A percentile compares a stretch with the other conserved stretches of the same genome.
phyloP scores from a whole-genome alignment of 345 rosid genomes.

The Rhodomyrtus tomentosa region DNA sequence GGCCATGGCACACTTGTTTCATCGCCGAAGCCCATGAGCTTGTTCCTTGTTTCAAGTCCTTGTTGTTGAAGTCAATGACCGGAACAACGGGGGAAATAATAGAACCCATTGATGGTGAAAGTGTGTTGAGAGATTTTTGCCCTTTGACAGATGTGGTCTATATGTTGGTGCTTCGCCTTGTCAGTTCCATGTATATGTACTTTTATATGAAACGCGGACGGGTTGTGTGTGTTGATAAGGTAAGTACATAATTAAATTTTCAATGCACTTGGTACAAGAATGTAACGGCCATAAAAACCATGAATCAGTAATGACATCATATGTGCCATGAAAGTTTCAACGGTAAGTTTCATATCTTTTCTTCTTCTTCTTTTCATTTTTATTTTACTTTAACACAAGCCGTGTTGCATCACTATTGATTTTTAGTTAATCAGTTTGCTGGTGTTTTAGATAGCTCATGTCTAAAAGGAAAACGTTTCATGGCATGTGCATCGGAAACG shows the following conservation, averaged over 20 bases:
- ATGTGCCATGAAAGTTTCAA: too few species aligned
- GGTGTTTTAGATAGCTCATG: too few species aligned
- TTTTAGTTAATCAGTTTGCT: neutral
- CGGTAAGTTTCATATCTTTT: too few species aligned
- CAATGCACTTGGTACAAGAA: too few species aligned
- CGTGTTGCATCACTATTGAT: neutral
- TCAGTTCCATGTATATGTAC: neutral
- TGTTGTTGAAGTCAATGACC: slow-evolving; percentile 11
- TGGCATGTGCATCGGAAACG: too few species aligned
- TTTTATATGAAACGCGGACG: neutral
- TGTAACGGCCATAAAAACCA: too few species aligned
- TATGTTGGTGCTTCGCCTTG: neutral
- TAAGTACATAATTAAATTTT: too few species aligned
- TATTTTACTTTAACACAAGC: neutral
- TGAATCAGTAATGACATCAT: too few species aligned
- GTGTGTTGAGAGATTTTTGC: neutral
- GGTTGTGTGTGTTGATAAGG: too few species aligned
- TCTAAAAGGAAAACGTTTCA: too few species aligned
- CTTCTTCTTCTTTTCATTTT: neutral
- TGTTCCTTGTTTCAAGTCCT: slow-evolving; percentile 9
- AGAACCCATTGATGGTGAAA: slow-evolving; percentile 18
- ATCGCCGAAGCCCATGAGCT: slow-evolving; percentile 6
- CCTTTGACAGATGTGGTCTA: neutral
- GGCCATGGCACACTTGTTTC: slow-evolving; percentile 8
- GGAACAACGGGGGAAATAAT: slow-evolving; percentile 11